Evolutionary conservation across 768 basidiomycete species (phyloP).

Genomic region (Macrocybe gigantea): DNA sequence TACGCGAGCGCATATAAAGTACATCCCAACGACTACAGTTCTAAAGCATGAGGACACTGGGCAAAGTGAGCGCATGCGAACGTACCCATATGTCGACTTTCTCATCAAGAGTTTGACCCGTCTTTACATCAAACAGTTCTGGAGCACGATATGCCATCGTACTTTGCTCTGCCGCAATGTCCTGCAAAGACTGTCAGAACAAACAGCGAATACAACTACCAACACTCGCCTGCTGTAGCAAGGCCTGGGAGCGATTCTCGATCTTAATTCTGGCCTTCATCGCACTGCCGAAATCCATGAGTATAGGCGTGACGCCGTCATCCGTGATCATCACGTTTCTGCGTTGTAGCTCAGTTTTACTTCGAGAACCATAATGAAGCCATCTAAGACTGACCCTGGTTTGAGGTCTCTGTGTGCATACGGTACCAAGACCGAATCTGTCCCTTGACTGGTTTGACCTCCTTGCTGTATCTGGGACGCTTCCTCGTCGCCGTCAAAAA

Average conservation of each 20-base stretch:
- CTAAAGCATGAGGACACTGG: conserved; percentile 1
- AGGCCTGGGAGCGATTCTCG: conserved; percentile 78
- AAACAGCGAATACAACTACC: conserved; percentile 5
- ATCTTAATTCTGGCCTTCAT: conserved; percentile 81
- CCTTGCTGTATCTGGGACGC: conserved; percentile 34
- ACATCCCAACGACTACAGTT: conserved; percentile 81
- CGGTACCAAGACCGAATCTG: conserved; percentile 61
- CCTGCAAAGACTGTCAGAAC: conserved; percentile 33
- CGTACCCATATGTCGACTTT: conserved; percentile 96
- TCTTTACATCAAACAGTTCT: conserved; percentile 96
- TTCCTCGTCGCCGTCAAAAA: conserved; percentile 83
- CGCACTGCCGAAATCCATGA: conserved; percentile 98
- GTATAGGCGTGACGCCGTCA: conserved; percentile 77
- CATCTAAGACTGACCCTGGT: conserved; percentile 63
- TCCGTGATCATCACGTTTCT: conserved; percentile 98
- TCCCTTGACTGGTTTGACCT: conserved; percentile 21
- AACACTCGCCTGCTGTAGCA: conserved; percentile 71
- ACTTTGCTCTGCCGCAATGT: conserved; percentile 95
- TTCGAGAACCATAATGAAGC: neutral
- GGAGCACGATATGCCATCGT: conserved; percentile 99
- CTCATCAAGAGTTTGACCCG: conserved; percentile 80
- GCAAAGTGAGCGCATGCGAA: neutral
- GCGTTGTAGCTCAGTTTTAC: neutral
- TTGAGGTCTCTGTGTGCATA: conserved; percentile 98
- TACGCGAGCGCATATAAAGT: conserved; percentile 94